A percentile compares a stretch with the other conserved stretches of the same genome.
Evolutionary conservation across 179 eudicot genomes (phyloP).

Genomic region (Drosera spatulata): DNA sequence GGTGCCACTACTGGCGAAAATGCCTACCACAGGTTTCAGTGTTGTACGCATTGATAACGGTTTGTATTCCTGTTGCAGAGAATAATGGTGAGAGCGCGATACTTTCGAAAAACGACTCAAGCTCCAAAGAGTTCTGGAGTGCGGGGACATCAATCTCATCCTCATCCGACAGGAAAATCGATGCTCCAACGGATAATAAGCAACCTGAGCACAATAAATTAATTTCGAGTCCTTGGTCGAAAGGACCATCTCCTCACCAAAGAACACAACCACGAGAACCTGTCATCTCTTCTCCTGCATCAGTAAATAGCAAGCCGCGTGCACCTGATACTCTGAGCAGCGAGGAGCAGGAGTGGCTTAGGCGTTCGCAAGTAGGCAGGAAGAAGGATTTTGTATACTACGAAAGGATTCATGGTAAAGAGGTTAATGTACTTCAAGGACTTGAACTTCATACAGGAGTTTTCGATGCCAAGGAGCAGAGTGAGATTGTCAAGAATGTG

Average conservation of each 20-base stretch:
- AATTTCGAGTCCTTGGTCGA: constrained; percentile 7
- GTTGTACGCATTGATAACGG: no score
- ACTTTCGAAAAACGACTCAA: neutral
- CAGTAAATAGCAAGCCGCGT: constrained; percentile 14
- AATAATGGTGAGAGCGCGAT: neutral
- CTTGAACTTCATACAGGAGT: constrained; percentile 52
- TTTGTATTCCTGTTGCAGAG: constrained; percentile 7
- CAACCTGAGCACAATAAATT: constrained; percentile 5
- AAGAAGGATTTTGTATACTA: constrained; percentile 33
- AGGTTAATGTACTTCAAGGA: constrained; percentile 40
- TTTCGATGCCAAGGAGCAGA: constrained; percentile 42
- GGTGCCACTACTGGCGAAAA: no score
- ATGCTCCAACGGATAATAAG: constrained; percentile 7
- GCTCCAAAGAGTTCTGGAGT: neutral
- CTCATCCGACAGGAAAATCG: constrained; percentile 6
- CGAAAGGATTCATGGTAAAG: constrained; percentile 35
- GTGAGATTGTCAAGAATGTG: constrained; percentile 41
- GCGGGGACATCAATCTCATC: constrained; percentile 3
- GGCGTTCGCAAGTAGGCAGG: constrained; percentile 30
- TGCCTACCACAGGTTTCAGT: no score
- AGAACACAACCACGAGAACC: constrained; percentile 1
- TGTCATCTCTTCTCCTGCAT: constrained; percentile 8
- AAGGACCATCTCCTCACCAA: constrained; percentile 5
- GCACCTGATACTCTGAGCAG: constrained; percentile 8
- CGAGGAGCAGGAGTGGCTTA: constrained; percentile 27